A percentile compares a stretch with the other conserved stretches of the same genome.
These are phyloP conservation scores for Boletus rubropictus DNA, from an alignment of 768 basidiomycete species.

Conservation along the genomic window DNA sequence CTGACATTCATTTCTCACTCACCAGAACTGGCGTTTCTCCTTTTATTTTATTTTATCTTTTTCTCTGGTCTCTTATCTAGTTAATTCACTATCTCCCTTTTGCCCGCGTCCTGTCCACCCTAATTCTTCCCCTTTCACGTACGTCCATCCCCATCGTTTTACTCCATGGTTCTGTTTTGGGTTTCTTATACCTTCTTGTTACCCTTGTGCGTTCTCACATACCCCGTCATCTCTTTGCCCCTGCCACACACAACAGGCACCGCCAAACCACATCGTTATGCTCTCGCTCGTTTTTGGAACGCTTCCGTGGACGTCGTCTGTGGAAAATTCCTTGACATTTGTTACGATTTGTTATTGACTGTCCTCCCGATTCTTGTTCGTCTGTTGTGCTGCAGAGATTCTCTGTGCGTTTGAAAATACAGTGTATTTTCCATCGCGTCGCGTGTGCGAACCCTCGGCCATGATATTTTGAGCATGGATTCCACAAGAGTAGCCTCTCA, in stretches of 20 bases:
- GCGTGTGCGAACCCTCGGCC: not conserved
- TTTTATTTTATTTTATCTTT: not conserved
- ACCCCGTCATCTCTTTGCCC: slow-evolving; percentile 15
- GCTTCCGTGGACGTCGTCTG: slow-evolving; percentile 9
- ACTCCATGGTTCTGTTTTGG: slow-evolving; percentile 12
- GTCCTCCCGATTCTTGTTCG: slow-evolving; percentile 8
- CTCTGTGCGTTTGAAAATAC: slow-evolving; percentile 10
- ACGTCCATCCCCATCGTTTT: slow-evolving; percentile 18
- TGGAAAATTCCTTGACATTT: slow-evolving; percentile 10
- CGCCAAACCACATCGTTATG: slow-evolving; percentile 23
- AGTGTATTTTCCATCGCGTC: slow-evolving; percentile 19
- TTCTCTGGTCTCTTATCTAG: slow-evolving; percentile 32
- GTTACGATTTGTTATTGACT: slow-evolving; percentile 24
- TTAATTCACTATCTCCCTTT: slow-evolving; percentile 19
- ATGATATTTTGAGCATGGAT: not conserved
- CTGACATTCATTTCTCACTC: slow-evolving; percentile 14
- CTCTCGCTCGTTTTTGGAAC: slow-evolving; percentile 23
- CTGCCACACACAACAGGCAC: slow-evolving; percentile 18
- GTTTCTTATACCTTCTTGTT: slow-evolving; percentile 16
- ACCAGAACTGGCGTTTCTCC: slow-evolving; percentile 9
- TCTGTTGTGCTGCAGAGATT: slow-evolving; percentile 9
- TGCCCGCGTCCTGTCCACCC: slow-evolving; percentile 16
- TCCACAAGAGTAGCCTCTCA: not conserved
- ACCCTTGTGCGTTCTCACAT: slow-evolving; percentile 20
- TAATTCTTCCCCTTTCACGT: slow-evolving; percentile 24